Evolutionary conservation across 306 rosid species (phyloP), one percentile per base, ranked within the genome.

Genomic region (Vicia faba): DNA sequence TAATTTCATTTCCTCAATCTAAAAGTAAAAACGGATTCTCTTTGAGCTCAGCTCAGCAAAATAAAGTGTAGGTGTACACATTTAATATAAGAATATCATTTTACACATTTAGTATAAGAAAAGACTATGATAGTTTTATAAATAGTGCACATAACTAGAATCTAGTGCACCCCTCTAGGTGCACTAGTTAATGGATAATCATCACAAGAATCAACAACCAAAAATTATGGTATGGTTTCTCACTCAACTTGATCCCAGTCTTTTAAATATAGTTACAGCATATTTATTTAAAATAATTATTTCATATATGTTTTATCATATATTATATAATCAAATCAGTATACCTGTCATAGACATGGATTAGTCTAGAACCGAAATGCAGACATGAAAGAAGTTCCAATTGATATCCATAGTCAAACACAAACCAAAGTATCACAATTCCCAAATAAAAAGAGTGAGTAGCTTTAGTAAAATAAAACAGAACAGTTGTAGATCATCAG

Each of bases 401-500:
- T 40, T 19, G 48, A 70, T 33, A 54, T 50, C 31, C 73, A 71
- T 48, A 48, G 56, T 71, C 28, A 8, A 46, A 64, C 20, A 49
- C 36, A 61, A 64, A 26, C 28, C 49, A 64, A 41, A 26, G 36
- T 64, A 63, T 25, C 15, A 50, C 11, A 25, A 62, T 11, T 31
- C 15, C 13, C n/a, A 14, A 55, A 53, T 59, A 58, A 25, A 25
- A 7, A 85, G 10, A 60, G 14, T 63, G 25, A 40, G 61, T 11
- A 48, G 4, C 54, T 40, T 31, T 56, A 48, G 73, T 19, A 19
- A n/a, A 67, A 55, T 55, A 73, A 43, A 64, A 73, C 15, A 48
- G 29, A 66, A 51, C 40, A 41, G 66, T 66, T 69, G 66, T 19
- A 60, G 51, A 64, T 68, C 58, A 23, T 74, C 33, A 78, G 8